A percentile compares a stretch with the other conserved stretches of the same genome.
Conservation (phyloP, 257 asterid genomes). For the Verbena officinalis region DNA sequence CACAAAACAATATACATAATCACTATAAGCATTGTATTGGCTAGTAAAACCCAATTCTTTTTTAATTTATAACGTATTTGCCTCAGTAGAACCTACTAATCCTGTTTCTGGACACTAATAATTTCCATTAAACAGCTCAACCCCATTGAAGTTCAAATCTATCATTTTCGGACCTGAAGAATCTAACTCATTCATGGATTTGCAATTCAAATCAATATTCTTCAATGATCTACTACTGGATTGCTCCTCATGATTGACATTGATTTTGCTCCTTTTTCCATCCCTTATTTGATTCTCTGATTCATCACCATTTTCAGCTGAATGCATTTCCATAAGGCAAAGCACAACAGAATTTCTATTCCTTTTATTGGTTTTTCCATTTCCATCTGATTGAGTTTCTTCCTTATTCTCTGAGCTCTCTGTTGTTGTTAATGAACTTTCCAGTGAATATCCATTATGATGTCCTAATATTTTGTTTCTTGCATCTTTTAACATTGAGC, state of each 20-base stretch:
- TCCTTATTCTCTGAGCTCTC: constrained; percentile 62
- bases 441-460: constrained; percentile 52
- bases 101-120: constrained; percentile 24
- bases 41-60: constrained; percentile 22
- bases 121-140: constrained; percentile 37
- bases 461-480: constrained; percentile 31
- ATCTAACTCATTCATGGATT: constrained; percentile 49
- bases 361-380: constrained; percentile 16
- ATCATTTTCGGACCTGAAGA: constrained; percentile 42
- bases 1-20: constrained; percentile 41
- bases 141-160: constrained; percentile 56
- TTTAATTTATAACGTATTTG: constrained; percentile 24
- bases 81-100: constrained; percentile 19
- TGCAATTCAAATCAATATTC: constrained; percentile 59
- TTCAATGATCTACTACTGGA: constrained; percentile 25
- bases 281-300: constrained; percentile 23
- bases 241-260: constrained; percentile 24
- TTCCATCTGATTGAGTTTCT: constrained; percentile 16
- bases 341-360: constrained; percentile 39
- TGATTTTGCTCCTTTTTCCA: constrained; percentile 40
- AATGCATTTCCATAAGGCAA: constrained; percentile 58
- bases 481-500: constrained; percentile 40
- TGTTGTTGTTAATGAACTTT: constrained; percentile 78
- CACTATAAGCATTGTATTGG: constrained; percentile 28
- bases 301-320: constrained; percentile 30